Evolutionary conservation across 2,329 filamentous ascomycete species (phyloP), one percentile per base, ranked within the genome.

Genomic region (Metarhizium anisopliae): DNA sequence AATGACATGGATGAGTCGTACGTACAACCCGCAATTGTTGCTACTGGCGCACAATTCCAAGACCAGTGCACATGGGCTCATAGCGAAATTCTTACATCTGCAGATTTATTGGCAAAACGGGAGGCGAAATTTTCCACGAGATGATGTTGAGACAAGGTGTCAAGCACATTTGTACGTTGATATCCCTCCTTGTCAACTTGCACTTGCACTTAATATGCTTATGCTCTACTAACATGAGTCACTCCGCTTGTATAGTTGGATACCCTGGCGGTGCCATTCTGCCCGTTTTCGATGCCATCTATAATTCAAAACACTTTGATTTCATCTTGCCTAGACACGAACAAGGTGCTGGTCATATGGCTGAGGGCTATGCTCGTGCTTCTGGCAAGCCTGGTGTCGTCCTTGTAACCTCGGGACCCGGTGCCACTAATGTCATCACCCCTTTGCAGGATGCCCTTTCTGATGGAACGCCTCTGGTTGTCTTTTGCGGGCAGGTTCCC

Each of bases 281-380:
- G 40, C 94, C 94, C 65, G 93, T 97, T 47, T 97, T 96, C 77
- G 94, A 99, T 72, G 94, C 94, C 67, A 97, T 99, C 70, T 95
- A 95, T 82, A 96, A 96, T 78, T 97, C 93, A 56, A 85, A 89
- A 77, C 88, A 96, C 74, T 96, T 97, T 77, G 86, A 96, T 60
- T 97, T 99, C 69, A 85, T 97, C 71, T 84, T 97, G 8, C 94
- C 94, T 35, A 85, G 89, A 73, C 94, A 99, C 75, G 94, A 97
- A 76, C 94, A 99, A 75, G 94, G 94, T 62, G 94, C 94, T 57
- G 94, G 94, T 61, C 94, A 99, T 75, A 99, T 97, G 94, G 94
- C 94, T 16, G 87, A 97, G 74, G 94, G 94, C 54, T 97, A 97
- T 70, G 94, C 94, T 55, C 86, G 94, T 66, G 93, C 91, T 56